Evolutionary conservation across 768 basidiomycete species (phyloP), one percentile per base, ranked within the genome.

Genomic region (Grammothele lineata): DNA sequence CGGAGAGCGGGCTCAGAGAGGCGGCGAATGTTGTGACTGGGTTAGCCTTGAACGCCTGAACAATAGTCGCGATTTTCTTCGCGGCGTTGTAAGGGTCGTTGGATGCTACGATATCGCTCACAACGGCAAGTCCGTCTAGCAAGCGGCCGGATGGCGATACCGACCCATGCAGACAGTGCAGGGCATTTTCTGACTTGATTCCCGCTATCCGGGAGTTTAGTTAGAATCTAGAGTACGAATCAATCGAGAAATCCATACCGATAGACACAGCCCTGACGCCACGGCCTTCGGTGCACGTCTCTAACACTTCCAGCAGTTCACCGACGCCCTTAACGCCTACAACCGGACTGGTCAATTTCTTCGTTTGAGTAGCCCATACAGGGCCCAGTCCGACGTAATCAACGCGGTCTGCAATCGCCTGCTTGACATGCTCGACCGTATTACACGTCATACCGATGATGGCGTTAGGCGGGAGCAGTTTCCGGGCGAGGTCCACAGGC

Each of bases 311-410:
- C 24, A 96, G 69, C 51, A 95, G 67, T 35, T 67, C 63, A 3
- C 87, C 84, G 8, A 90, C 77, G 2, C 83, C 85, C 37, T 88
- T 70, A 7, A 87, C 82, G 1, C 92, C 92, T 32, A 92, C 64
- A 6, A 81, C 62, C 5, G 78, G 76, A 35, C 69, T 80, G 1
- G 75, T 74, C 48, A 89, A 72, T 51, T 79, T 74, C 63, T 97
- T 97, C 24, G 88, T 92, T 38, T 72, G 69, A 1, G 93, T 97
- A 5, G 71, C 70, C 78, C 83, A 95, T 2, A 92, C 79, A 0
- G 94, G 76, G 5, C 93, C 93, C 23, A 96, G 80, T 1, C 94
- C 92, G 37, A 96, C 72, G 59, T 94, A 96, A 62, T 96, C 91
- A 0, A 74, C 90, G 2, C 80, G 76, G 15, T 78, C 78, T 45